These are phyloP conservation scores for Lachnum nothofagi DNA, from an alignment of 2,329 filamentous ascomycete species.

Conservation along the genomic window DNA sequence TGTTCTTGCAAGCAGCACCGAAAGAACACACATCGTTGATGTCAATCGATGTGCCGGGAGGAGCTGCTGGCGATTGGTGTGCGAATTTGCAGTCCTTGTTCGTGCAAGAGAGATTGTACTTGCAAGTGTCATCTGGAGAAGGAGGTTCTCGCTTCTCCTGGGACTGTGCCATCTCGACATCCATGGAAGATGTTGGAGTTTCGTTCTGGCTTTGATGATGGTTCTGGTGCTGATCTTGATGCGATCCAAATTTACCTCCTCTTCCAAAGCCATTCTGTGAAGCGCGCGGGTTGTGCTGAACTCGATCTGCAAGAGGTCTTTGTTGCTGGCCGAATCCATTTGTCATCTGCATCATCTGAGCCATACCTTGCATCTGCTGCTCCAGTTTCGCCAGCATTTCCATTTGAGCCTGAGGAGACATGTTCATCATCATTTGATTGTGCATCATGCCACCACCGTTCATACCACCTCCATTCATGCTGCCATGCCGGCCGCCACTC, in stretches of 20 bases:
- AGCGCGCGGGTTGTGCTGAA: slow-evolving; percentile 42
- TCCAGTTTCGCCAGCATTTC: slow-evolving; percentile 73
- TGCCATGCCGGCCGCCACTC: slow-evolving; percentile 45
- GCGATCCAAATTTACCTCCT: slow-evolving; percentile 20
- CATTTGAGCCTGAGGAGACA: slow-evolving; percentile 66
- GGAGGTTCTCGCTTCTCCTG: slow-evolving; percentile 44
- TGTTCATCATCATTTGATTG: slow-evolving; percentile 43
- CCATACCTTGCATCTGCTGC: slow-evolving; percentile 83
- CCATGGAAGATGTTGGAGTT: slow-evolving; percentile 38
- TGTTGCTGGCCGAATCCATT: slow-evolving; percentile 41
- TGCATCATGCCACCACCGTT: slow-evolving; percentile 36
- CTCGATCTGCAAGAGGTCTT: slow-evolving; percentile 70
- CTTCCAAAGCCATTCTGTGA: slow-evolving; percentile 22
- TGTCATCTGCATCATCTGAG: slow-evolving; percentile 50
- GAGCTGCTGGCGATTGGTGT: slow-evolving; percentile 87
- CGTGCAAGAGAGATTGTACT: slow-evolving; percentile 82
- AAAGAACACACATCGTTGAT: slow-evolving; percentile 75
- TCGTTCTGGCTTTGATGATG: slow-evolving; percentile 9
- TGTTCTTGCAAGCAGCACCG: slow-evolving; percentile 90
- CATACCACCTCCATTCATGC: too few relatives aligned
- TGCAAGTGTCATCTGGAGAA: slow-evolving; percentile 70
- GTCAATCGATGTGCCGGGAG: slow-evolving; percentile 71
- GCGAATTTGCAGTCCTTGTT: slow-evolving; percentile 89
- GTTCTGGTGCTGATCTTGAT: slow-evolving; percentile 11
- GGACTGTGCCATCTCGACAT: slow-evolving; percentile 62